Base-by-base conservation (phyloP, 2,329 filamentous ascomycete genomes). In the Fusarium sp. region DNA sequence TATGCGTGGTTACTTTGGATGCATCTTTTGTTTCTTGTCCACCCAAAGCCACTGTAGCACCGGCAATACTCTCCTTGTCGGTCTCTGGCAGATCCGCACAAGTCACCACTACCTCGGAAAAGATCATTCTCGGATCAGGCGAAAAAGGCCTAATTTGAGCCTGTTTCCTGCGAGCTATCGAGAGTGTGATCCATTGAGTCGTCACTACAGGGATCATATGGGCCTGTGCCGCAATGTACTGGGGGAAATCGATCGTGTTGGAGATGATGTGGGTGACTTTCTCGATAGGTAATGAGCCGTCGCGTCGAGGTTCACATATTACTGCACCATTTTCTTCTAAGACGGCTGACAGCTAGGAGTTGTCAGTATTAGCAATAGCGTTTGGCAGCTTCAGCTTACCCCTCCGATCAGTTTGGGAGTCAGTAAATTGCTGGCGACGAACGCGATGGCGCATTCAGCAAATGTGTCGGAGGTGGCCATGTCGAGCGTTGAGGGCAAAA, bases 31-130 rank as follows among this genome's bases (percentile, higher is more conserved):
- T 91, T 78, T 95, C 93, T 76, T 93, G 89, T 22, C 96, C 96
- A 28, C 96, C 96, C 83, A 98, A 91, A 0, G 96, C 95, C 78
- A 97, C 85, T 5, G 95, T 93, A 3, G 94, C 95, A 16, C 95
- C 96, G 42, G 93, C 90, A 63, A 99, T 98, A 16, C 95, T 93
- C 83, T 98, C 95, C 80, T 95, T 93, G 81, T 99, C 96, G 39
- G 91, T 92, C 39, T 90, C 86, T 0, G 96, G 96, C 51, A 99
- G 90, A 77, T 96, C 93, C 51, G 92, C 94, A 78, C 93, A 97
- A 36, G 91, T 92, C 24, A 98, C 87, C 33, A 93, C 89, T 45
- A 98, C 92, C 75, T 94, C 91, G 57, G 93, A 93, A 82, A 99
- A 93, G 80, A 98, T 96, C 79, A 97, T 90, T 65, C 92, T 90